Evolutionary conservation across 495 filamentous ascomycete genomes (phyloP), one percentile per base, ranked within the genome.

Genomic region (Apodospora peruviana): DNA sequence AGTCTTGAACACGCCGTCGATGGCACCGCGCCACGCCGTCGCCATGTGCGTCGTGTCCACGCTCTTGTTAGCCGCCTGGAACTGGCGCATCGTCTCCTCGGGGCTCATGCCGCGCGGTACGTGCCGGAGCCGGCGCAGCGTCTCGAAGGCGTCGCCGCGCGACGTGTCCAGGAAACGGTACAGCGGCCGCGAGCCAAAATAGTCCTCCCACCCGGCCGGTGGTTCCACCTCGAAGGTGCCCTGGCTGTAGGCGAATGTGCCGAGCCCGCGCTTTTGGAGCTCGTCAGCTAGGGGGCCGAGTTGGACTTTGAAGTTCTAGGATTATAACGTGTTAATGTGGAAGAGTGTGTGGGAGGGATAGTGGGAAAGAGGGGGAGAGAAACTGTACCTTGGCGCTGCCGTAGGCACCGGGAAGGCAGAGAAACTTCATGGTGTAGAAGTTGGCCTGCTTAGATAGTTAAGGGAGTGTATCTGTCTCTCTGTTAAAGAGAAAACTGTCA

Each of bases 221-320:
- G 76, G 70, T 3, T 59, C 64, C 3, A 74, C 70, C 43, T 62
- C 54, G 50, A 74, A 64, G 7, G 52, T 59, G 0, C 74, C 76
- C 44, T 78, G 71, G 39, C 65, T 71, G 55, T 72, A 80, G 40
- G 66, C 47, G 51, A 80, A 80, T 3, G 58, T 60, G 10, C 66
- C 72, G 8, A 67, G 57, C 12, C 64, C 58, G 12, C 75, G 69
- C n/a, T 53, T 48, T 21, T 65, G 57, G 45, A 78, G 55, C 51
- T 77, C 66, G 35, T 72, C 71, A 35, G 64, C 64, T 22, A 80
- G 60, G 2, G 76, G 76, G 10, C 75, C 69, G 14, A 80, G 63
- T 48, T 80, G 76, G 42, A 80, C 72, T 45, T 66, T 60, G 43
- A 80, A 77, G 62, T 77, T 80, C 75, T 77, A 16, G 23, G 17